Conservation (phyloP, 2,329 filamentous ascomycete genomes). For the Ceratocystis ficicola region DNA sequence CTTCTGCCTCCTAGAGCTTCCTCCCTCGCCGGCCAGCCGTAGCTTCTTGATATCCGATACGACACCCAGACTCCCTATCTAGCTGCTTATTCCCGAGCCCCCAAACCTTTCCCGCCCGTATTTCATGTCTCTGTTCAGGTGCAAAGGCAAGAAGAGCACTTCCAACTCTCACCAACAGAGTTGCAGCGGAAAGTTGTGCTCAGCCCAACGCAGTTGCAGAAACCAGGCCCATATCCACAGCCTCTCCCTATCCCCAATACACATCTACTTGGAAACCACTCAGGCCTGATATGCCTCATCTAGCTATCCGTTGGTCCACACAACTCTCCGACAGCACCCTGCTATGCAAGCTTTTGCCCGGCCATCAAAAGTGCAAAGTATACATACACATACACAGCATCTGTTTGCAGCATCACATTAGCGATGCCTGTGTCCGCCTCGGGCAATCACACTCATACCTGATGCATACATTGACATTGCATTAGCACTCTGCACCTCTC, state of each 20-base stretch:
- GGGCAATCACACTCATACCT: neutral
- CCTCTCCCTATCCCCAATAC: no score
- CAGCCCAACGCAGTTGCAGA: no score
- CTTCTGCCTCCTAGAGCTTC: neutral
- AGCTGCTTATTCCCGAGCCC: neutral
- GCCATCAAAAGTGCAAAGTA: neutral
- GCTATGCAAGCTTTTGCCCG: neutral
- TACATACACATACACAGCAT: neutral
- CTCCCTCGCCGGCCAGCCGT: neutral
- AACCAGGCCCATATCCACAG: no score
- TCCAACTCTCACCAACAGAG: neutral
- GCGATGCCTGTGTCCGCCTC: neutral
- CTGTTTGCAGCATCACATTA: neutral
- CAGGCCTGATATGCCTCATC: no score
- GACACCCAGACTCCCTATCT: neutral
- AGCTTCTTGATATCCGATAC: neutral
- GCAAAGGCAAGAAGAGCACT: neutral
- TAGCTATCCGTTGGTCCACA: no score
- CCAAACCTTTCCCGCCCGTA: neutral
- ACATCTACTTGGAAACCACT: no score
- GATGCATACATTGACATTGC: slow-evolving; percentile 8
- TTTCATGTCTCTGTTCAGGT: neutral
- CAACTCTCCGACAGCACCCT: neutral
- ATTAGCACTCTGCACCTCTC: neutral
- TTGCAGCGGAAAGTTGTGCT: neutral